Evolutionary conservation across 192 early-diverging fungal genomes (phyloP).

Genomic region (Coemansia guatemalensis): DNA sequence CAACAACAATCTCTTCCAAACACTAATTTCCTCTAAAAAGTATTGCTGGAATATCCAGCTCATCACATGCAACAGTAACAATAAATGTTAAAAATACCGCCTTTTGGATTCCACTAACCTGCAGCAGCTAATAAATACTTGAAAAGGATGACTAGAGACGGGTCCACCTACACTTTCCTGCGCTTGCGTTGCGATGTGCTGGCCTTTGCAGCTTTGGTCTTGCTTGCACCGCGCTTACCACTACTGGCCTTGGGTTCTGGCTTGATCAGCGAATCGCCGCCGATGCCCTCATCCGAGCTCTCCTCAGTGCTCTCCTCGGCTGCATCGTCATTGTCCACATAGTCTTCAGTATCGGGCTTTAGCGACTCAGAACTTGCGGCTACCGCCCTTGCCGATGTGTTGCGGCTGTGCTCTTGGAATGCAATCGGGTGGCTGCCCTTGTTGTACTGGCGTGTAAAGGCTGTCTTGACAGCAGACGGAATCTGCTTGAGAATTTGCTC

Average conservation of each 20-base stretch:
- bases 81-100: neutral
- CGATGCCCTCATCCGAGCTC: slow-evolving; percentile 1
- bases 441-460: slow-evolving; percentile 77
- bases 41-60: neutral
- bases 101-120: neutral
- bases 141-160: neutral
- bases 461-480: slow-evolving; percentile 63
- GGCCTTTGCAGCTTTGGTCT: slow-evolving; percentile 12
- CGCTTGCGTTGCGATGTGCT: slow-evolving; percentile 24
- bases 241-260: slow-evolving; percentile 7
- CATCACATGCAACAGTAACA: neutral
- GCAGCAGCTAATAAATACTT: neutral
- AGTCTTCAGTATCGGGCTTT: slow-evolving; percentile 30
- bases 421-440: slow-evolving; percentile 38
- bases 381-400: slow-evolving; percentile 15
- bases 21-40: neutral
- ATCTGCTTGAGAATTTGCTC: slow-evolving; percentile 58
- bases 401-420: slow-evolving; percentile 19
- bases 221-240: slow-evolving; percentile 8
- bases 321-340: slow-evolving; percentile 27
- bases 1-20: neutral
- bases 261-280: slow-evolving; percentile 14
- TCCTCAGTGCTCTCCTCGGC: slow-evolving; percentile 20
- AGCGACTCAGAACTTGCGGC: slow-evolving; percentile 8
- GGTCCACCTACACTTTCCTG: slow-evolving; percentile 19